phyloP scores from a whole-genome alignment of 2,329 filamentous ascomycete species.

The Myriosclerotinia duriaeana region DNA sequence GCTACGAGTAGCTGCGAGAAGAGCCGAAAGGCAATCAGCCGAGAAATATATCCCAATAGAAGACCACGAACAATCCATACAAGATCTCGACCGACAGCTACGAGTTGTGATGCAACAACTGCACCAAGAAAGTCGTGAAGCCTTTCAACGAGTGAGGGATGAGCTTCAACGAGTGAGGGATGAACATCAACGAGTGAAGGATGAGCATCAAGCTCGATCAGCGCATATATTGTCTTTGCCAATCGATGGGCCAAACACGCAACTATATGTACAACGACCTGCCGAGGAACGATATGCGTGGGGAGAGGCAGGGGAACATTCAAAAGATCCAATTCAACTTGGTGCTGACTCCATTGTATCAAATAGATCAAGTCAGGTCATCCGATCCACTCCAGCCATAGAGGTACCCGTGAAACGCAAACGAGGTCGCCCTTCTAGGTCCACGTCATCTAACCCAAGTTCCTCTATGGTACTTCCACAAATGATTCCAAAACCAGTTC shows the following conservation, averaged over 20 bases:
- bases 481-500: not conserved
- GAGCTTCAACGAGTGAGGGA: no score
- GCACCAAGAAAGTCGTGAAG: not conserved
- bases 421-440: constrained; percentile 7
- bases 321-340: not conserved
- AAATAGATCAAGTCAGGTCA: not conserved
- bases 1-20: not conserved
- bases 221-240: not conserved
- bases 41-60: not conserved
- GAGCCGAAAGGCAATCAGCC: not conserved
- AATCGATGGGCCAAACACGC: not conserved
- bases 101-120: not conserved
- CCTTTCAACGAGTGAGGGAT: no score
- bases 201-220: no score
- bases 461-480: not conserved
- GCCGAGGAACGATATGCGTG: no score
- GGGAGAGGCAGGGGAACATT: not conserved
- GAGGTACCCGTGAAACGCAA: constrained; percentile 10
- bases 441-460: not conserved
- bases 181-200: no score
- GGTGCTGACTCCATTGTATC: not conserved
- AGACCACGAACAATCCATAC: not conserved
- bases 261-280: no score
- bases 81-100: constrained; percentile 1
- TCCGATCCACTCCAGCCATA: not conserved